Base-by-base conservation (phyloP, 257 asterid genomes). In the Echites panduratus region DNA sequence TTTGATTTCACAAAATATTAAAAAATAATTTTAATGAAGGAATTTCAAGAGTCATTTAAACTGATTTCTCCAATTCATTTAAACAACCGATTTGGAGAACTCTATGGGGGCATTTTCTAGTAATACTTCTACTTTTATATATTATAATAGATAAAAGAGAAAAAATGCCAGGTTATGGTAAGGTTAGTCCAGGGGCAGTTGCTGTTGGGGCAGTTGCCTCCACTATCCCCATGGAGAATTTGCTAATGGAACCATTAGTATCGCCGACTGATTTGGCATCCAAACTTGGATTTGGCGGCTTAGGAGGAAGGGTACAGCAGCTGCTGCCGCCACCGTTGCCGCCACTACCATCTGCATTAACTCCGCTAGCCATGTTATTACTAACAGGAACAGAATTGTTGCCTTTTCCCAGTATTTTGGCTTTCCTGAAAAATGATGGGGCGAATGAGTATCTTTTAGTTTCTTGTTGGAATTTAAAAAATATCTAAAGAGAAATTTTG, bases 381-480 rank as follows among this genome's bases (percentile, higher is more conserved):
- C 77, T 79, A 68, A 79, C 82, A 14, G 75, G 75, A 54, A 82
- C 71, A 57, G 83, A 65, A 56, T 73, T 85, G 73, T 80, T 84
- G 81, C 82, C 62, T 81, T 58, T 82, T 41, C 88, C 81, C 73
- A 95, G 77, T 76, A 92, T 85, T 85, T 87, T 92, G 69, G 96
- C 97, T 80, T 79, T 92, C 84, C 99, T 95, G 96, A 45, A 73
- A 75, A 78, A 40, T 35, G 19, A 62, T 52, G 12, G 49, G 49
- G 10, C 16, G 62, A 67, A 64, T 29, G 29, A 1, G 62, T 7
- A 4, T 35, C 41, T 17, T 40, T 48, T 20, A 64, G 66, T 50
- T 43, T 41, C 16, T 7, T 48, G 59, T 54, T 40, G 19, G 19
- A 56, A 41, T 16, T 32, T 24, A 53, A 11, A 24, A 32, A 24